Evolutionary conservation across 2,329 filamentous ascomycete genomes (phyloP).

Genomic region (Alternaria metachromatica): DNA sequence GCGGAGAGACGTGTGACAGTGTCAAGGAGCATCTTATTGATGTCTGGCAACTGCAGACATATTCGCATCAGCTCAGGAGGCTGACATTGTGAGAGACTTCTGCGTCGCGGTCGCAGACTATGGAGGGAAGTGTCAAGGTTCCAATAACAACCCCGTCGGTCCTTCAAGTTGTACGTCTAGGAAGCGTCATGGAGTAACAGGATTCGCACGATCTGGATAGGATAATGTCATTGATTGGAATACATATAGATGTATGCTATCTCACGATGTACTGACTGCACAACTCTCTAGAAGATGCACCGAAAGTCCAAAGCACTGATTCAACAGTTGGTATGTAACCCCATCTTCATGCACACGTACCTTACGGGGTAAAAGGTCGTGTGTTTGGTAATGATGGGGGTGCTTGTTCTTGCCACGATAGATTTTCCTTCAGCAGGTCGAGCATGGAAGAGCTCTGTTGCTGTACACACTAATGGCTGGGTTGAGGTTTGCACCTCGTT

Average conservation of each 20-base stretch:
- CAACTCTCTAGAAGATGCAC: not conserved
- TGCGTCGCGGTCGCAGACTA: not conserved
- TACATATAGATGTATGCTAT: not conserved
- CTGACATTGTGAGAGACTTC: not conserved
- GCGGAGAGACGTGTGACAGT: slow-evolving; percentile 38
- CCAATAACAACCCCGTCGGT: slow-evolving; percentile 23
- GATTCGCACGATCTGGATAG: not conserved
- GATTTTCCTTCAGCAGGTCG: slow-evolving; percentile 70
- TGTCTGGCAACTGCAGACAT: slow-evolving; percentile 19
- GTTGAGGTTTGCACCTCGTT: slow-evolving; percentile 24
- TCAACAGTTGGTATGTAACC: slow-evolving; percentile 57
- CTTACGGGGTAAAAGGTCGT: slow-evolving; percentile 58
- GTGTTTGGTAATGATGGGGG: slow-evolving; percentile 72
- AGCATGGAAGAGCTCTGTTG: slow-evolving; percentile 65
- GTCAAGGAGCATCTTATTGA: slow-evolving; percentile 18
- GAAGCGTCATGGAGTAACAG: slow-evolving; percentile 11
- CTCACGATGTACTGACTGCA: not conserved
- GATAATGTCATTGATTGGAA: slow-evolving; percentile 10
- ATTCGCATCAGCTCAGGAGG: slow-evolving; percentile 35
- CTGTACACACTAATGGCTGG: slow-evolving; percentile 76
- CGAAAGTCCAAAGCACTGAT: slow-evolving; percentile 2
- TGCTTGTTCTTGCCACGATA: slow-evolving; percentile 67
- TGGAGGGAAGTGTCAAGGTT: slow-evolving; percentile 11
- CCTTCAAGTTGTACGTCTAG: slow-evolving; percentile 14
- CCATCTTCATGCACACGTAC: slow-evolving; percentile 69